A percentile compares a stretch with the other conserved stretches of the same genome.
These are phyloP conservation scores for Phallus indusiatus DNA, from an alignment of 768 basidiomycete genomes.

Conservation along the genomic window DNA sequence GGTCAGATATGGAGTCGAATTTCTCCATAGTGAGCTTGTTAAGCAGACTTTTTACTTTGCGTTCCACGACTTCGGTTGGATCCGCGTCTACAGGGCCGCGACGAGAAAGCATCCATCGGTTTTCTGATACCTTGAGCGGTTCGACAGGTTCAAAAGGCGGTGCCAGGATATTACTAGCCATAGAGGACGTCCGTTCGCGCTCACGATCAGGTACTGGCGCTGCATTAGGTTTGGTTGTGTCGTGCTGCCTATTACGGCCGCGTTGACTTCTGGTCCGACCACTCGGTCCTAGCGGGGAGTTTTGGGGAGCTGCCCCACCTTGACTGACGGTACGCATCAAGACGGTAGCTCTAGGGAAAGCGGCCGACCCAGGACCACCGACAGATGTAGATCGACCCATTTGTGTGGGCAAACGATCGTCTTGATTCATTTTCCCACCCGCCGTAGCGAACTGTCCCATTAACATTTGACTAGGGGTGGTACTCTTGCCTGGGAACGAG, in stretches of 20 bases:
- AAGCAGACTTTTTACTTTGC: slow-evolving; percentile 84
- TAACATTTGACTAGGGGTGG: slow-evolving; percentile 19
- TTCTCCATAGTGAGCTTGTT: slow-evolving; percentile 97
- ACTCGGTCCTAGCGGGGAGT: slow-evolving; percentile 28
- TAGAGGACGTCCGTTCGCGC: slow-evolving; percentile 21
- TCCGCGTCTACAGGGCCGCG: slow-evolving; percentile 31
- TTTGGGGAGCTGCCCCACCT: slow-evolving; percentile 24
- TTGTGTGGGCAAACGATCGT: slow-evolving; percentile 52
- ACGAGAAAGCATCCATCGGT: slow-evolving; percentile 72
- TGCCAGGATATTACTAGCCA: slow-evolving; percentile 18
- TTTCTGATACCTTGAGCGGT: slow-evolving; percentile 69
- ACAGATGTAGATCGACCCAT: slow-evolving; percentile 46
- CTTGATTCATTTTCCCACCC: slow-evolving; percentile 51
- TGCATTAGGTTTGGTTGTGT: slow-evolving; percentile 35
- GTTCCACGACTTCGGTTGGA: slow-evolving; percentile 79
- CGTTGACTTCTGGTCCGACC: slow-evolving; percentile 74
- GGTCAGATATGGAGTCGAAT: slow-evolving; percentile 91
- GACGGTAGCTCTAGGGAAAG: slow-evolving; percentile 34
- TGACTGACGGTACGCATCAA: slow-evolving; percentile 56
- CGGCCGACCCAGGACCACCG: slow-evolving; percentile 38
- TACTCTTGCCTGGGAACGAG: slow-evolving; percentile 20
- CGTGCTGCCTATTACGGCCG: slow-evolving; percentile 63
- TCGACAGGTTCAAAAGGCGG: slow-evolving; percentile 49
- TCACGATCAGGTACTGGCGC: slow-evolving; percentile 17
- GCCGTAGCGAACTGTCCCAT: slow-evolving; percentile 63